phyloP scores from a whole-genome alignment of 2,329 filamentous ascomycete genomes.

The Fusarium pseudoanthophilum region DNA sequence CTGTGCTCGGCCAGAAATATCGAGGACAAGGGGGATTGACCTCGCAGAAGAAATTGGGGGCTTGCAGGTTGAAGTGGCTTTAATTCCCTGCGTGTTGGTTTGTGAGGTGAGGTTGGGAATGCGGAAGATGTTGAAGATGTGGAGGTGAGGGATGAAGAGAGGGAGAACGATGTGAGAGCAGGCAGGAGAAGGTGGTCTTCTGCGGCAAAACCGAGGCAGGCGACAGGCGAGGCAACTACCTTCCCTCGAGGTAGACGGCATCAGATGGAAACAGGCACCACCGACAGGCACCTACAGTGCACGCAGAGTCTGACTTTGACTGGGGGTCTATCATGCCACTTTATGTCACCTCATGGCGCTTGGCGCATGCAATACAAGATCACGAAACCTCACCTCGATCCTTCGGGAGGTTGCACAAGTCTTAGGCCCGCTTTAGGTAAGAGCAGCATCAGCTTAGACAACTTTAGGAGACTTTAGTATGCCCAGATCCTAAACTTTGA shows the following conservation, averaged over 20 bases:
- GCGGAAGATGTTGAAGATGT: not conserved
- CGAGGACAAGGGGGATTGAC: not conserved
- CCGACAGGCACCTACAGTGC: not conserved
- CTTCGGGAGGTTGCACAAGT: not conserved
- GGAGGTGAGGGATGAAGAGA: not conserved
- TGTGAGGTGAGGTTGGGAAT: not conserved
- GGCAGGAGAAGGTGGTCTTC: not conserved
- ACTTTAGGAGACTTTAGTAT: not conserved
- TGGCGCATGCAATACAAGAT: not conserved
- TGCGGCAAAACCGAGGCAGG: not conserved
- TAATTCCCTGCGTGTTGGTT: not conserved
- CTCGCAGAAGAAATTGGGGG: rapidly evolving
- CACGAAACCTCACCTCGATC: not conserved
- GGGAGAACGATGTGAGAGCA: not conserved
- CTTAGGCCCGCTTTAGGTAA: not conserved
- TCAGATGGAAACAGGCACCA: not conserved
- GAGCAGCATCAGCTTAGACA: not conserved
- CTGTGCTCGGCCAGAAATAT: not conserved
- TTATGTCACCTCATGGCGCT: not conserved
- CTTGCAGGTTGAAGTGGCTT: not conserved
- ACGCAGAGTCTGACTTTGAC: not conserved
- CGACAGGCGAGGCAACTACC: not conserved
- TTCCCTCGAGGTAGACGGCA: not conserved
- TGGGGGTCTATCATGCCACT: not conserved
- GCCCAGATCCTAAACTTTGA: not conserved